These are phyloP conservation scores for Sugiyamaella novakii DNA, from an alignment of 1,139 yeast genomes.

Conservation along the genomic window DNA sequence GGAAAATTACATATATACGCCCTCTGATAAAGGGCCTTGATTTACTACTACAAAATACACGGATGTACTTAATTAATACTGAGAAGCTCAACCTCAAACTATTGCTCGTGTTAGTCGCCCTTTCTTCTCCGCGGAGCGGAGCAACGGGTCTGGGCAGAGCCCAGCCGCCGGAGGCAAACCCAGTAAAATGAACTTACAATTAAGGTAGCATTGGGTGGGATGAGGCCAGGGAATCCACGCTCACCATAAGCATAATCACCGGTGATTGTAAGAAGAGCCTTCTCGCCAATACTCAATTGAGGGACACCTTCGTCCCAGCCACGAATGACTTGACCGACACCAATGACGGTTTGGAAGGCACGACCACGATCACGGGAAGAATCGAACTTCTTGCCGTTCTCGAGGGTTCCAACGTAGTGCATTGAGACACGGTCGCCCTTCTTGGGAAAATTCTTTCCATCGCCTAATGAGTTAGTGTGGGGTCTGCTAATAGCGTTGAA, in stretches of 20 bases:
- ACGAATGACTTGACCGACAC: slow-evolving; percentile 92
- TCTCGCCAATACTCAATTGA: slow-evolving; percentile 86
- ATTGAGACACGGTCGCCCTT: slow-evolving; percentile 79
- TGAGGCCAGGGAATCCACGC: slow-evolving; percentile 93
- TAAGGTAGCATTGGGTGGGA: slow-evolving; percentile 95
- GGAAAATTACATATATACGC: no score
- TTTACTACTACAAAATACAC: no score
- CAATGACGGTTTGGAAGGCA: slow-evolving; percentile 91
- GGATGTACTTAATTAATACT: slow-evolving; percentile 70
- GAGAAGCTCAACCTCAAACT: slow-evolving; percentile 86
- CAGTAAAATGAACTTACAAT: slow-evolving; percentile 41
- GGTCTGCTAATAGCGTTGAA: no score
- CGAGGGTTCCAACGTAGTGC: slow-evolving; percentile 94
- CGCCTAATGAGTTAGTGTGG: slow-evolving; percentile 53
- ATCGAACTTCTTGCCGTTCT: slow-evolving; percentile 93
- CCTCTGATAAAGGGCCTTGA: no score
- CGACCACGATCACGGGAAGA: slow-evolving; percentile 91
- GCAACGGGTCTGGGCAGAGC: no score
- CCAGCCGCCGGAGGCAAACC: no score
- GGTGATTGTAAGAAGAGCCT: slow-evolving; percentile 88
- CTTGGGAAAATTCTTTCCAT: slow-evolving; percentile 83
- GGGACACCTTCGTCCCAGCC: slow-evolving; percentile 98
- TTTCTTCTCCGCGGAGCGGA: no score
- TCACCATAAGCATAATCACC: slow-evolving; percentile 92
- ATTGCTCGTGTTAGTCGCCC: slow-evolving; percentile 12